Percentiles rank a stretch among this genome's conserved stretches.
phyloP scores from a whole-genome alignment of 345 rosid species.

The Ricinus communis region DNA sequence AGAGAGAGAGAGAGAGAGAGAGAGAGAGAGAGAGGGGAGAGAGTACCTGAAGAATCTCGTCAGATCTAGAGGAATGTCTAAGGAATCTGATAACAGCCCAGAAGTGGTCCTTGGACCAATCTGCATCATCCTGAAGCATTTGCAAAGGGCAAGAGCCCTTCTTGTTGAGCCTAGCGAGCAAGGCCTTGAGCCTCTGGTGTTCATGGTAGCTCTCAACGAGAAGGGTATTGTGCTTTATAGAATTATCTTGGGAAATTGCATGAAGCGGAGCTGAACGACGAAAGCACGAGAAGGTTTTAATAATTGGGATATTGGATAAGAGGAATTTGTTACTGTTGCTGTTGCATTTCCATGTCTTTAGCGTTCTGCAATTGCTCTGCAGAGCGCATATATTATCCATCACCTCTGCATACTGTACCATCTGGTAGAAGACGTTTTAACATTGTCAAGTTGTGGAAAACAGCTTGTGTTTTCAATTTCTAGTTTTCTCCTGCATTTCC shows the following conservation, averaged over 20 bases:
- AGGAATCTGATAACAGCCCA: slow-evolving; percentile 61
- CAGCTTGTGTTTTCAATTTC: no score
- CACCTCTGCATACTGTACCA: not conserved
- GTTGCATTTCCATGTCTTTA: slow-evolving; percentile 16
- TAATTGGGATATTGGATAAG: slow-evolving; percentile 20
- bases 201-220: slow-evolving; percentile 44
- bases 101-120: slow-evolving; percentile 62
- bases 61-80: slow-evolving; percentile 42
- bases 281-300: slow-evolving; percentile 17
- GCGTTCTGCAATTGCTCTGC: slow-evolving; percentile 12
- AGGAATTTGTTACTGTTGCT: not conserved
- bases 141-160: slow-evolving; percentile 46
- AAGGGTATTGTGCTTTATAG: slow-evolving; percentile 40
- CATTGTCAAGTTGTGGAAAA: no score
- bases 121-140: slow-evolving; percentile 58
- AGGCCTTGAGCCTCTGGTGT: slow-evolving; percentile 39
- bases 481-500: no score
- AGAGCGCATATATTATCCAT: slow-evolving; percentile 18
- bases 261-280: not conserved
- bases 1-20: not conserved
- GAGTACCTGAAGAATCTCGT: slow-evolving; percentile 54
- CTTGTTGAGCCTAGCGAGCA: slow-evolving; percentile 36
- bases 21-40: slow-evolving; percentile 13
- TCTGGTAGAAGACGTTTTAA: no score
- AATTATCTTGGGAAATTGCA: slow-evolving; percentile 2